phyloP scores from a whole-genome alignment of 2,329 filamentous ascomycete genomes.

The Aschersonia sp. region DNA sequence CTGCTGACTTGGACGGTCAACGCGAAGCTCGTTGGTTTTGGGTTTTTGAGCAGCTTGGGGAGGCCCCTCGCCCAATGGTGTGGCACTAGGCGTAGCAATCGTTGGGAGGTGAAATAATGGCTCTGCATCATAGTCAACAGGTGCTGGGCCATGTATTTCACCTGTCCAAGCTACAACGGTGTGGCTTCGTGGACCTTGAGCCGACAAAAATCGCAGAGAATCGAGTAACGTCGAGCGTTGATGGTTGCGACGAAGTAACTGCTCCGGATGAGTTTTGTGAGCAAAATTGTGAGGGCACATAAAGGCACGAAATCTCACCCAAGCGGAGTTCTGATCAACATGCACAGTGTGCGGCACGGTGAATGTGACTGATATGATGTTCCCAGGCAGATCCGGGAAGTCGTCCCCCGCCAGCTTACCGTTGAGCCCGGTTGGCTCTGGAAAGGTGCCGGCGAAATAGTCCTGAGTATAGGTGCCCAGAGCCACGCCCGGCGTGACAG shows the following conservation, averaged over 20 bases:
- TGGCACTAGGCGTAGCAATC: too few species aligned
- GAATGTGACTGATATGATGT: slow-evolving; percentile 3
- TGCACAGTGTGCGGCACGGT: slow-evolving; percentile 1
- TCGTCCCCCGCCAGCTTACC: not conserved
- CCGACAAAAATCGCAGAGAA: slow-evolving; percentile 74
- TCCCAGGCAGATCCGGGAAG: not conserved
- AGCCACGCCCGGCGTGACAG: slow-evolving; percentile 4
- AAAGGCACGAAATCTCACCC: not conserved
- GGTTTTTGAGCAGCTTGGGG: not conserved
- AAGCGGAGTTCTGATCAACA: not conserved
- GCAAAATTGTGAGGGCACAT: not conserved
- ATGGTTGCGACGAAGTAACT: slow-evolving; percentile 30
- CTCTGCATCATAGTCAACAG: slow-evolving; percentile 10
- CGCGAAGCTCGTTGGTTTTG: slow-evolving; percentile 10
- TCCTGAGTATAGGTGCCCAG: slow-evolving; percentile 3
- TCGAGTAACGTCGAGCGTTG: slow-evolving; percentile 87
- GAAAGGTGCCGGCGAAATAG: not conserved
- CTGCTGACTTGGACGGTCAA: slow-evolving; percentile 50
- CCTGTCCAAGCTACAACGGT: slow-evolving; percentile 90
- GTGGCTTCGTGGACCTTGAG: slow-evolving; percentile 73
- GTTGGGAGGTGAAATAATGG: not conserved
- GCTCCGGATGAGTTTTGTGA: not conserved
- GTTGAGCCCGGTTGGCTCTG: not conserved
- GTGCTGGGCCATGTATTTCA: slow-evolving; percentile 39
- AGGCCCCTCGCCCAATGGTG: not conserved